Evolutionary conservation across 225 moss, liverwort and hornwort genomes (phyloP).

Genomic region (Physcomitrium patens): DNA sequence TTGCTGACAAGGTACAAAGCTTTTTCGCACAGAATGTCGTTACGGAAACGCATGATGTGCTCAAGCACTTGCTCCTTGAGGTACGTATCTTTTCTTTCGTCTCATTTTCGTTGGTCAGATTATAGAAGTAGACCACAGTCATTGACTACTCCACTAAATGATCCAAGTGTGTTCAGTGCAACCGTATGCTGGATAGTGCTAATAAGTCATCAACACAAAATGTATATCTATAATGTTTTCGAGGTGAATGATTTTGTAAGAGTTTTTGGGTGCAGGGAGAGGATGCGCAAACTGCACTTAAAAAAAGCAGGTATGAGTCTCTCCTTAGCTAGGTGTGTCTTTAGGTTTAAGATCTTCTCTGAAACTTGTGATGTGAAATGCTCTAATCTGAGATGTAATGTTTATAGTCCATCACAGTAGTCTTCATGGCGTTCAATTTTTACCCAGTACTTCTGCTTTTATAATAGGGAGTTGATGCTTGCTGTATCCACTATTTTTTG

Average conservation of each 20-base stretch:
- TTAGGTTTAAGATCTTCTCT: too few species aligned
- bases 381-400: too few species aligned
- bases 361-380: too few species aligned
- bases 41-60: conserved; percentile 86
- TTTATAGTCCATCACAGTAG: too few species aligned
- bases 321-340: too few species aligned
- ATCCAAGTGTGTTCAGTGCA: neutral
- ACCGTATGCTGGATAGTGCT: neutral
- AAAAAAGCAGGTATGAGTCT: neutral
- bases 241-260: neutral
- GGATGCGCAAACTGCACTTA: too few species aligned
- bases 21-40: conserved; percentile 90
- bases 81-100: conserved; percentile 32
- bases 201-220: conserved; percentile 1
- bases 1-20: conserved; percentile 97
- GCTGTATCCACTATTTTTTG: too few species aligned
- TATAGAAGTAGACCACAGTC: too few species aligned
- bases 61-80: conserved; percentile 81
- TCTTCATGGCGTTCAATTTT: too few species aligned
- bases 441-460: too few species aligned
- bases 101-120: neutral
- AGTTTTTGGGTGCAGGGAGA: neutral
- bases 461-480: too few species aligned
- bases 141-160: too few species aligned
- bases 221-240: neutral